Evolutionary conservation across 768 basidiomycete genomes (phyloP), one percentile per base, ranked within the genome.

Genomic region (Macrolepiota albuminosa): DNA sequence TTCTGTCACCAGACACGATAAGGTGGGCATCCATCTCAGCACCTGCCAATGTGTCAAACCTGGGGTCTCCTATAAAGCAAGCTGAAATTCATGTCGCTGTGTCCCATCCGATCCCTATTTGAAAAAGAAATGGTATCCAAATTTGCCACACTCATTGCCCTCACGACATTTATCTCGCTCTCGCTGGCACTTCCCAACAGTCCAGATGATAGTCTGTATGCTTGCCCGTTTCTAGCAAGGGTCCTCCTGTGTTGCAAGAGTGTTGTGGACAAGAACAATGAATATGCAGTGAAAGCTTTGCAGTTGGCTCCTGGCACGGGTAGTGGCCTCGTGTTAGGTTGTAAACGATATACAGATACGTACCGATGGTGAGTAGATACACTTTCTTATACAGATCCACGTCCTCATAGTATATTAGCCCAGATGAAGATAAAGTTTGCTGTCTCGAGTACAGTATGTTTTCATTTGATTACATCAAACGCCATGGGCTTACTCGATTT

Each of bases 31-130:
- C 18, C 18, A 14, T 42, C 29, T 54, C 53, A 39, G 53, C 7
- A 39, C 40, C 8, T 18, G 18, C 16, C 5, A 9, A 13, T 34
- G 29, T 4, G 29, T 29, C 29, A 29, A 29, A 29, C 29, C 34
- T 37, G 18, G 26, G 9, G 33, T 29, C 51, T 58, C 58, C 58
- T 58, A 58, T 58, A 58, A 47, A 56, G 36, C 18, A 2, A 31
- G 16, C 6, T n/a, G 24, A 42, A 31, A 42, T 18, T 18, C 36
- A 53, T 29, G 21, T 13, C 54, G 9, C 16, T 42, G 7, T 21
- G 21, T 52, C 54, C 9, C 54, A 2, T 14, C 18, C 14, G 16
- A 1, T 31, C 26, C 29, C 36, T 52, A 39, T 18, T 29, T 2
- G 18, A 46, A 33, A 2, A 9, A 24, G 34, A 36, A 13, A 60